phyloP scores from a whole-genome alignment of 2,329 filamentous ascomycete species.

The Lasiodiplodia gonubiensis region DNA sequence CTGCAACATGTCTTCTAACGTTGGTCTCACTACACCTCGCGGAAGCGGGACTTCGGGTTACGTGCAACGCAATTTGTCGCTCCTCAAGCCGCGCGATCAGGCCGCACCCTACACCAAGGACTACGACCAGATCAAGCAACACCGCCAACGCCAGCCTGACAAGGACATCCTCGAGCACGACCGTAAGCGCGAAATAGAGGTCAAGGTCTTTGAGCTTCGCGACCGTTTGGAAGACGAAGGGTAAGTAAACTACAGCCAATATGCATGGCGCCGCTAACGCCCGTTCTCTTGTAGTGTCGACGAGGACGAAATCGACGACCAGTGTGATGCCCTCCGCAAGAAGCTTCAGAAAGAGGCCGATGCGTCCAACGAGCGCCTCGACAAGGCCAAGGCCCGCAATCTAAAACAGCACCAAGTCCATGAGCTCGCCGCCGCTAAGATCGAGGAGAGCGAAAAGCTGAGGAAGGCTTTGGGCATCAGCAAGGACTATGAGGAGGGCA shows the following conservation, averaged over 20 bases:
- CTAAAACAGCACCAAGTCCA: conserved; percentile 95
- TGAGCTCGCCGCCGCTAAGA: conserved; percentile 94
- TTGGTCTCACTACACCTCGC: conserved; percentile 91
- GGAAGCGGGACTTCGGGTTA: conserved; percentile 97
- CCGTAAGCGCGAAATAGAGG: conserved; percentile 85
- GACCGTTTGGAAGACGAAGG: conserved; percentile 92
- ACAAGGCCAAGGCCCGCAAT: conserved; percentile 54
- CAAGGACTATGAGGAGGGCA: conserved; percentile 82
- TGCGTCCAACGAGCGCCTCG: conserved; percentile 35
- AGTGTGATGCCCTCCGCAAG: conserved; percentile 69
- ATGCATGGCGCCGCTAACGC: conserved; percentile 30
- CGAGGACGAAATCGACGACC: conserved; percentile 88
- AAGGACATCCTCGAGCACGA: conserved; percentile 94
- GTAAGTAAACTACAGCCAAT: conserved; percentile 52
- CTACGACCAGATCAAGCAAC: conserved; percentile 71
- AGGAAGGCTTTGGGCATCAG: conserved; percentile 85
- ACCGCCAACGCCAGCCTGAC: conserved; percentile 84
- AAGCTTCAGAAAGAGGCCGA: conserved; percentile 63
- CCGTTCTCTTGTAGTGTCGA: conserved; percentile 62
- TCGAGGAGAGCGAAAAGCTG: conserved; percentile 89
- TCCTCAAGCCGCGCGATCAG: conserved; percentile 82
- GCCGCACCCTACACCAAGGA: conserved; percentile 77
- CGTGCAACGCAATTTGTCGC: conserved; percentile 92
- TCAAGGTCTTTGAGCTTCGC: conserved; percentile 88
- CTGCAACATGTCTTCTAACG: conserved; percentile 87